Base-by-base conservation (phyloP, 805 yeast genomes). In the Starmerella vitae region DNA sequence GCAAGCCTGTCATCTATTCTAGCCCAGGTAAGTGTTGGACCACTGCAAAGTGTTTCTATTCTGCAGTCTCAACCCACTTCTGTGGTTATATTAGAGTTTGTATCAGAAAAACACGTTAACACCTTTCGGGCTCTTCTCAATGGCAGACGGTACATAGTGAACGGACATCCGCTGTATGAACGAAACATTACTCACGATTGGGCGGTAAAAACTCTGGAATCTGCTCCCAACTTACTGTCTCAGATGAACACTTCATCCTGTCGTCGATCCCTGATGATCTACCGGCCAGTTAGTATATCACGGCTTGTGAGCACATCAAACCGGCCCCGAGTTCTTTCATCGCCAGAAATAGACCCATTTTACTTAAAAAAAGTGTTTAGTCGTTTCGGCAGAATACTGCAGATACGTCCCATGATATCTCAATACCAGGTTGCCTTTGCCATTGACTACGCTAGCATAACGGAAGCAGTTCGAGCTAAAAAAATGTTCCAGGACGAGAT, bases 1-100 rank as follows among this genome's bases (percentile, higher is more conserved):
- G 17, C 33, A 7, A 31, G 48, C 2, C 10, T 46, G 14, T 19
- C 31, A 5, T 6, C 35, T 6, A 29, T 49, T 18, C 36, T 51
- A 6, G 13, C 51, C 3, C 55, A 51, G 34, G 47, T 48, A 1
- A 33, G 52, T 7, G 53, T 53, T 5, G 55, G 55, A 0, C 51
- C 49, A 4, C 15, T 45, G 8, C 36, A 38, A 10, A 22, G 43
- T 2, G 29, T 41, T 9, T n/a, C 14, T 4, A 27, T 21, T 19
- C 26, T 39, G 9, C 33, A 30, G 17, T 3, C 1, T 1, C n/a
- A 30, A 6, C 41, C 46, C 1, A 21, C 6, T 9, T 30, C 39
- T 4, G 13, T 41, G 1, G 29, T 45, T 4, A 12, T 36, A 5
- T 34, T 44, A 2, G 43, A 43, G 17, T 41, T 43, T 22, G 12